Percentiles rank a stretch among this genome's conserved stretches.
phyloP scores from a whole-genome alignment of 768 basidiomycete genomes.

The Russula virescens region DNA sequence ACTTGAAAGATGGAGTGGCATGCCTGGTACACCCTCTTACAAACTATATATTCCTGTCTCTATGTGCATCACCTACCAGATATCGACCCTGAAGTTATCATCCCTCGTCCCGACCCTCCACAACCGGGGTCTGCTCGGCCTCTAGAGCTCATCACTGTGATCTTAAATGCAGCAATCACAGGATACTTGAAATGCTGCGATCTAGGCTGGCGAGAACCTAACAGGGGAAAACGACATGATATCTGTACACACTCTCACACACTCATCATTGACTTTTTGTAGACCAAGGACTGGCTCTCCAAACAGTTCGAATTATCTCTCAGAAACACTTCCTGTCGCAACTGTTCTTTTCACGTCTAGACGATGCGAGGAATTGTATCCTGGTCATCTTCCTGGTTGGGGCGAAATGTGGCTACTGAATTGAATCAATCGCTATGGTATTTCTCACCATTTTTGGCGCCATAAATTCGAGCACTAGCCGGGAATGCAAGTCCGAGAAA shows the following conservation, averaged over 20 bases:
- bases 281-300: slow-evolving; percentile 86
- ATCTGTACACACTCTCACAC: slow-evolving; percentile 35
- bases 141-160: slow-evolving; percentile 55
- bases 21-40: slow-evolving; percentile 74
- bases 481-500: too few relatives aligned
- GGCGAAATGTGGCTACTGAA: too few relatives aligned
- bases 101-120: slow-evolving; percentile 27
- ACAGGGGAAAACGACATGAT: slow-evolving; percentile 70
- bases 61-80: slow-evolving; percentile 62
- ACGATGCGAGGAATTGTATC: slow-evolving; percentile 61
- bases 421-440: too few relatives aligned
- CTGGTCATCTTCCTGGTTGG: slow-evolving; percentile 25
- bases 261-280: slow-evolving; percentile 23
- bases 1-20: slow-evolving; percentile 78
- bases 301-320: slow-evolving; percentile 86
- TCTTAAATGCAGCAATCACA: slow-evolving; percentile 60
- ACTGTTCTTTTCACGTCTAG: slow-evolving; percentile 49
- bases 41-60: slow-evolving; percentile 76
- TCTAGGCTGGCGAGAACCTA: slow-evolving; percentile 73
- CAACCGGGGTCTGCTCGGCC: slow-evolving; percentile 45
- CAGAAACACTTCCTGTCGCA: slow-evolving; percentile 56
- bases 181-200: slow-evolving; percentile 79
- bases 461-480: too few relatives aligned
- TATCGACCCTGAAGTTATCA: slow-evolving; percentile 53
- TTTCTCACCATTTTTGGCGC: too few relatives aligned